Conservation (phyloP, 2,329 filamentous ascomycete genomes). For the Botrytis sinoallii region DNA sequence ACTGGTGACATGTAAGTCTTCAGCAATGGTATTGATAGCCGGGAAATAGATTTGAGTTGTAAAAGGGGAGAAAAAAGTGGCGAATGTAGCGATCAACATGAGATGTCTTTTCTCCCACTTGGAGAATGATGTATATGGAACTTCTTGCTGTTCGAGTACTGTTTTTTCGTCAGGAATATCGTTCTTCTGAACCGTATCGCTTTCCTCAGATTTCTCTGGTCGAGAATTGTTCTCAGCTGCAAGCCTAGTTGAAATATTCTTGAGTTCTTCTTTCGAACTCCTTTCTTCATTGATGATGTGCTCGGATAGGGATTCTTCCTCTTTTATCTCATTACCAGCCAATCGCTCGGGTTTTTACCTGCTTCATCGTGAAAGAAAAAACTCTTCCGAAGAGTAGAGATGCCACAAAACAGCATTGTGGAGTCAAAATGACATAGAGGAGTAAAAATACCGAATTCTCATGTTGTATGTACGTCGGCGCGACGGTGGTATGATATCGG, state of each 20-base stretch:
- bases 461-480: background rate
- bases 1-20: slow-evolving; percentile 45
- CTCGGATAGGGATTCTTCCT: background rate
- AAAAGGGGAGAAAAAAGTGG: slow-evolving; percentile 22
- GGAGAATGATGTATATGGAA: slow-evolving; percentile 33
- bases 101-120: slow-evolving; percentile 43
- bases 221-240: background rate
- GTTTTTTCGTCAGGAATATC: background rate
- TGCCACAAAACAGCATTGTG: too few relatives aligned
- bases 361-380: background rate
- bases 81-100: slow-evolving; percentile 40
- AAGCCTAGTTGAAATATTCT: background rate
- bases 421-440: background rate
- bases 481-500: background rate
- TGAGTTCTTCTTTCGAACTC: background rate
- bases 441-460: background rate
- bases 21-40: slow-evolving; percentile 48
- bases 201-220: background rate
- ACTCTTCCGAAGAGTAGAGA: too few relatives aligned
- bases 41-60: slow-evolving; percentile 55
- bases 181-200: background rate
- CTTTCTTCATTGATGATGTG: background rate
- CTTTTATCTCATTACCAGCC: background rate
- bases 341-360: background rate
- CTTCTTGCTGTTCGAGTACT: background rate